Percentiles rank a stretch among this genome's conserved stretches.
phyloP scores from a whole-genome alignment of 306 rosid genomes.

The Quercus ilex region DNA sequence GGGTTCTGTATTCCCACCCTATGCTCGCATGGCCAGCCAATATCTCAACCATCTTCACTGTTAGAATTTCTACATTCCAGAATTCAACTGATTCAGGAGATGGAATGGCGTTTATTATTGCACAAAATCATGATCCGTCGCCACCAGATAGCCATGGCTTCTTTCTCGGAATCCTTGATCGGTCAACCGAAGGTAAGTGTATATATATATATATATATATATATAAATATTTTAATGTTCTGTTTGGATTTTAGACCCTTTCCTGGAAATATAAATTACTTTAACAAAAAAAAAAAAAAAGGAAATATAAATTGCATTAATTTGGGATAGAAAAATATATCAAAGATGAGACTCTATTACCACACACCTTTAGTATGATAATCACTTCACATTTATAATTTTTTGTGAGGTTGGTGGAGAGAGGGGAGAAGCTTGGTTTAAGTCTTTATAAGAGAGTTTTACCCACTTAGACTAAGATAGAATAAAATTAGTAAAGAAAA shows the following conservation, averaged over 20 bases:
- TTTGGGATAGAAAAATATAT: too few relatives aligned
- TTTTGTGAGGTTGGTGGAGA: too few relatives aligned
- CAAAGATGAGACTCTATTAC: rapidly evolving
- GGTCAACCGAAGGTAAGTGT: conserved; percentile 43
- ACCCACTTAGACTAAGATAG: rapidly evolving
- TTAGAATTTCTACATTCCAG: conserved; percentile 41
- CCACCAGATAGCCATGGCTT: conserved; percentile 49
- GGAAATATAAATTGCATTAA: conserved; percentile 9
- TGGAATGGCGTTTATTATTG: conserved; percentile 54
- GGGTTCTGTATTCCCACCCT: conserved; percentile 40
- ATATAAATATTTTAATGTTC: too few relatives aligned
- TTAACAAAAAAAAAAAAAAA: too few relatives aligned
- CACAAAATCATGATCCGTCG: conserved; percentile 46
- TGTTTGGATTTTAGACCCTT: too few relatives aligned
- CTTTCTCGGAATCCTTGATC: conserved; percentile 47
- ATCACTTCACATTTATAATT: too few relatives aligned
- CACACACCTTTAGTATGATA: rapidly evolving
- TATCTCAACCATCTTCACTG: conserved; percentile 50
- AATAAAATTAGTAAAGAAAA: too few relatives aligned
- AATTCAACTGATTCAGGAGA: conserved; percentile 42
- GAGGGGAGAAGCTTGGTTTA: too few relatives aligned
- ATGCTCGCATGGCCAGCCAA: conserved; percentile 52
- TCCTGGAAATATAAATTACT: too few relatives aligned
- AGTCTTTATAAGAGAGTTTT: too few relatives aligned
- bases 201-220: not conserved